phyloP scores from a whole-genome alignment of 495 filamentous ascomycete genomes.

The Pseudomonodictys pantanalensis region DNA sequence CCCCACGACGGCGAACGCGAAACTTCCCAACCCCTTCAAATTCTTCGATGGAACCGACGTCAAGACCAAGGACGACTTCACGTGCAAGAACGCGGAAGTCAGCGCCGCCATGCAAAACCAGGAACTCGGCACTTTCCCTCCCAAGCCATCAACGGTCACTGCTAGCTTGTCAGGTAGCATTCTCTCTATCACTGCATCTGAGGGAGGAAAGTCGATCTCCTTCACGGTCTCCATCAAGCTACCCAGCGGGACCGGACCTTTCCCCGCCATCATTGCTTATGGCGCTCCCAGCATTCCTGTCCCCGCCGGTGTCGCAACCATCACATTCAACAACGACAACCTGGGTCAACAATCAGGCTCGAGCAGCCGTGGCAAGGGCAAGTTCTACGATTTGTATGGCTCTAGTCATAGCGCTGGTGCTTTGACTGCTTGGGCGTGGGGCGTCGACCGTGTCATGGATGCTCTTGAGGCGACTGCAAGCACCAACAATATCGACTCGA shows the following conservation, averaged over 20 bases:
- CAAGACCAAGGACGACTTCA: conserved; percentile 48
- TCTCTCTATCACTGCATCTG: conserved; percentile 22
- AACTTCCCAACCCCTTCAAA: conserved; percentile 54
- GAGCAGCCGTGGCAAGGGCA: conserved; percentile 37
- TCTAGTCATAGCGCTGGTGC: conserved; percentile 40
- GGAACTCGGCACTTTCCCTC: conserved; percentile 52
- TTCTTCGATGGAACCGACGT: conserved; percentile 47
- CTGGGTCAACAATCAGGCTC: conserved; percentile 23
- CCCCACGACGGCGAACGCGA: conserved; percentile 17
- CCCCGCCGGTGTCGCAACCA: conserved; percentile 43
- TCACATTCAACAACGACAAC: conserved; percentile 41
- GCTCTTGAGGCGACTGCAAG: conserved; percentile 42
- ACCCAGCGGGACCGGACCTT: conserved; percentile 36
- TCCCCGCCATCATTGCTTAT: conserved; percentile 48
- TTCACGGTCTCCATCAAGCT: conserved; percentile 31
- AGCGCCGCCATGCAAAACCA: conserved; percentile 51
- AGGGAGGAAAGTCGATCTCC: conserved; percentile 26
- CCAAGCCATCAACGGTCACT: conserved; percentile 44
- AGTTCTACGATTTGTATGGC: conserved; percentile 51
- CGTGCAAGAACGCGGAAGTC: conserved; percentile 52
- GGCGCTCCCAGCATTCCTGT: conserved; percentile 43
- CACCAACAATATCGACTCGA: conserved; percentile 44
- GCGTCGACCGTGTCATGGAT: conserved; percentile 49
- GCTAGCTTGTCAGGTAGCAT: conserved; percentile 27
- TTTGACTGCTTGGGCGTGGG: conserved; percentile 52